A percentile compares a stretch with the other conserved stretches of the same genome.
phyloP scores from a whole-genome alignment of 2,329 filamentous ascomycete species.

The Zalaria obscura region DNA sequence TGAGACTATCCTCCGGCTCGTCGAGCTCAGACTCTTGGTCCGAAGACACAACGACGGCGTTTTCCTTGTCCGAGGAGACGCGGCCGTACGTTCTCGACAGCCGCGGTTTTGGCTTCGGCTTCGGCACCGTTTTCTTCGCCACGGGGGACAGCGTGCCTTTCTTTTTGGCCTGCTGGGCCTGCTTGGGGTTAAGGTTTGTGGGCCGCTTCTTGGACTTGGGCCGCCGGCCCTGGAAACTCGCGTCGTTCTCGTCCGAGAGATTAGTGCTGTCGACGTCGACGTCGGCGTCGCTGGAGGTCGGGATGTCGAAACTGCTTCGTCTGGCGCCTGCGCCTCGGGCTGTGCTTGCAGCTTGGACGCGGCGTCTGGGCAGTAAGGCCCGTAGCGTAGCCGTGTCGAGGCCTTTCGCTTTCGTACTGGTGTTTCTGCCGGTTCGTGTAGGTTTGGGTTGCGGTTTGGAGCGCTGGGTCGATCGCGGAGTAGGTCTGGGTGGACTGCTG shows the following conservation, averaged over 20 bases:
- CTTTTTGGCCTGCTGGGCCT: constrained; percentile 3
- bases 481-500: constrained; percentile 6
- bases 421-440: constrained; percentile 3
- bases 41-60: constrained; percentile 10
- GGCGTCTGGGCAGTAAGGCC: constrained; percentile 28
- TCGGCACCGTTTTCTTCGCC: neutral
- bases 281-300: constrained; percentile 19
- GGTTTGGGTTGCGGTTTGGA: neutral
- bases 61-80: constrained; percentile 27
- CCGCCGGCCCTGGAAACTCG: constrained; percentile 10
- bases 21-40: constrained; percentile 8
- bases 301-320: constrained; percentile 25
- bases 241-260: constrained; percentile 25
- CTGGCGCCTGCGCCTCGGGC: constrained; percentile 4
- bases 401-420: constrained; percentile 11
- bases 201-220: constrained; percentile 8
- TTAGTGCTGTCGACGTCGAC: constrained; percentile 3
- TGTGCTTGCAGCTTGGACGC: constrained; percentile 12
- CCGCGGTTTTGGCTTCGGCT: constrained; percentile 6
- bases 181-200: constrained; percentile 9
- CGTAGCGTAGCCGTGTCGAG: constrained; percentile 30
- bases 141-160: neutral
- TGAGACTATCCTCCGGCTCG: neutral
- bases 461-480: constrained; percentile 1
- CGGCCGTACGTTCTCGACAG: constrained; percentile 19